Base-by-base conservation (phyloP, 352 stramenopile species). In the Plasmopara viticola region DNA sequence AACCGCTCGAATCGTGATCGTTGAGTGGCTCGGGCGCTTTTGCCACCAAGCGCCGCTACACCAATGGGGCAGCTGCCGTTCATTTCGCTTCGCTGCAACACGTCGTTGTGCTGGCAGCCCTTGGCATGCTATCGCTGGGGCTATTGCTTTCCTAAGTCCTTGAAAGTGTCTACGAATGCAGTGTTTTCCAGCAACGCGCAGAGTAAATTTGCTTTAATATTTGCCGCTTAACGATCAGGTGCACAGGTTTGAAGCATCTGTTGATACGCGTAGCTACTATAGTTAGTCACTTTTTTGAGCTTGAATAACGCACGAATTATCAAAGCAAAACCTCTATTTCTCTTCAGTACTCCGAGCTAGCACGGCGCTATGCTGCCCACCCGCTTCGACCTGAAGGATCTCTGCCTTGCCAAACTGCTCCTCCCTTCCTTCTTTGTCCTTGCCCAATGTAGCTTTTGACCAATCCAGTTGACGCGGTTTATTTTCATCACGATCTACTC, bases 301-400 rank as follows among this genome's bases (percentile, higher is more conserved):
- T 25, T 25, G 20, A 25, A 25, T 3, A 25, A 25, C 3, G 20
- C 20, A 25, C 1, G 20, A 25, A 25, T 25, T 25, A 25, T 25
- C 20, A 25, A 25, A 25, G 20, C 20, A 25, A 25, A 25, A 1
- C 4, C 5, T 33, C 39, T 55, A 63, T 51, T 63, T 47, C 14
- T 62, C 42, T 15, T 64, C 31, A n/a, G 15, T 14, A 8, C n/a
- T 30, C 48, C 42, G 51, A 58, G 78, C 84, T 41, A 96, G 53
- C 39, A 96, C 68, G 4, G 78, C 82, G 42, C 70, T 94, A 60
- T 97, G 89, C 65, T 96, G 86, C 5, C 87, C 89, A 20, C 89
- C 89, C 48, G 83, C 87, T 35, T 88, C 75, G 35, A 95, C 72
- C 58, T 90, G 78, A 50, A 90, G 51, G 43, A 90, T 75, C 13